A percentile compares a stretch with the other conserved stretches of the same genome.
Evolutionary conservation across 1,139 yeast species (phyloP).

Genomic region (Magnusiomyces sp.): DNA sequence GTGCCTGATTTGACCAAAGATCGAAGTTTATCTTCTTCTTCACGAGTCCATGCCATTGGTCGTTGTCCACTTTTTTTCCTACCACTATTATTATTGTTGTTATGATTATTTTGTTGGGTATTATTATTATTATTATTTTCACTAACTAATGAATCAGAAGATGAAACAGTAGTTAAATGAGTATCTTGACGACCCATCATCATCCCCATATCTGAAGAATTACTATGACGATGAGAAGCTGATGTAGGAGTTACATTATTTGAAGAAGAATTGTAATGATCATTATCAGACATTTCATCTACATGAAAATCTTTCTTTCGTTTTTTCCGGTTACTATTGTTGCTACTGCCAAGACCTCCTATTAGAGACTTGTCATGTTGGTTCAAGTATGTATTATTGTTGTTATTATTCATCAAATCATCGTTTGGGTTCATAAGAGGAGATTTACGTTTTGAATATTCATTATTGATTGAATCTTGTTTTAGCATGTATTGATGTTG

Average conservation of each 20-base stretch:
- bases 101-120: no score
- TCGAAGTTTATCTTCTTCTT: slow-evolving; percentile 23
- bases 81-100: not conserved
- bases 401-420: not conserved
- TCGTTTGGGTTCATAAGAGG: not conserved
- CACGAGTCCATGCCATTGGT: slow-evolving; percentile 24
- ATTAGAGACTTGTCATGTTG: not conserved
- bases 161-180: no score
- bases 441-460: not conserved
- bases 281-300: no score
- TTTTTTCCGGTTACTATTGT: not conserved
- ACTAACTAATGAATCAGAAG: no score
- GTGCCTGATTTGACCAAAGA: slow-evolving; percentile 26
- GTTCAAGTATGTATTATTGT: not conserved
- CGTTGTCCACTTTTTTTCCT: slow-evolving; percentile 14
- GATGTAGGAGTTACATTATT: no score
- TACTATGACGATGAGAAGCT: no score
- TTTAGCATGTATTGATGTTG: not conserved
- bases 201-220: no score
- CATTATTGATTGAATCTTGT: not conserved
- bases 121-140: no score
- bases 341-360: not conserved
- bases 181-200: no score
- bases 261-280: no score
- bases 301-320: not conserved